Evolutionary conservation across 768 basidiomycete genomes (phyloP).

Genomic region (Chalciporus sphaerocephalus): DNA sequence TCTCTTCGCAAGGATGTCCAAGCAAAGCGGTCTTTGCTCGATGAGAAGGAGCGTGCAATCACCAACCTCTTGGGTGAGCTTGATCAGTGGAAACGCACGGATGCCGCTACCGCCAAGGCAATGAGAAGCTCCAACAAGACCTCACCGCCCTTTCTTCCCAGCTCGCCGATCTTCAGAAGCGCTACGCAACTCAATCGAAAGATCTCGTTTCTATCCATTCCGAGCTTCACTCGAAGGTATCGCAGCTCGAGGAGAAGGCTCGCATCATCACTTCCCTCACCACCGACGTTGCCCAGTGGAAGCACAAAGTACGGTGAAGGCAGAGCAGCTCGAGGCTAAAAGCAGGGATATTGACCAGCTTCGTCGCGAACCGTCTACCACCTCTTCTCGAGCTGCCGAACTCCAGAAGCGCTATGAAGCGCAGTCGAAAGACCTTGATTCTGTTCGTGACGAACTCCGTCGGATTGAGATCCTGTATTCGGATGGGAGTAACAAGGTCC

Average conservation of each 20-base stretch:
- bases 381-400: neutral
- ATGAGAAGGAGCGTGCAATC: slow-evolving; percentile 1
- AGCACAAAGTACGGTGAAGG: neutral
- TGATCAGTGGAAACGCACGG: neutral
- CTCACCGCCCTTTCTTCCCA: neutral
- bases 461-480: neutral
- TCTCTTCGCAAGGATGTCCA: neutral
- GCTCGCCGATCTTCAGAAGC: neutral
- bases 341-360: neutral
- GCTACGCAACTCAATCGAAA: neutral
- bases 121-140: slow-evolving; percentile 1
- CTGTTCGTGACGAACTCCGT: neutral
- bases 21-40: neutral
- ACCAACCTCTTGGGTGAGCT: neutral
- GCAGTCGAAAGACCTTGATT: neutral
- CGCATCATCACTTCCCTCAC: neutral
- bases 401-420: no score
- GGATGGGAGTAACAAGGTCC: neutral
- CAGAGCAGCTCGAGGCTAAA: neutral
- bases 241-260: slow-evolving; percentile 3
- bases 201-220: neutral
- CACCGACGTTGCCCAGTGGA: neutral
- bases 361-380: neutral
- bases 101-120: neutral
- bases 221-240: slow-evolving; percentile 1